Base-by-base conservation (phyloP, 495 filamentous ascomycete species). In the Cercophora sp. region DNA sequence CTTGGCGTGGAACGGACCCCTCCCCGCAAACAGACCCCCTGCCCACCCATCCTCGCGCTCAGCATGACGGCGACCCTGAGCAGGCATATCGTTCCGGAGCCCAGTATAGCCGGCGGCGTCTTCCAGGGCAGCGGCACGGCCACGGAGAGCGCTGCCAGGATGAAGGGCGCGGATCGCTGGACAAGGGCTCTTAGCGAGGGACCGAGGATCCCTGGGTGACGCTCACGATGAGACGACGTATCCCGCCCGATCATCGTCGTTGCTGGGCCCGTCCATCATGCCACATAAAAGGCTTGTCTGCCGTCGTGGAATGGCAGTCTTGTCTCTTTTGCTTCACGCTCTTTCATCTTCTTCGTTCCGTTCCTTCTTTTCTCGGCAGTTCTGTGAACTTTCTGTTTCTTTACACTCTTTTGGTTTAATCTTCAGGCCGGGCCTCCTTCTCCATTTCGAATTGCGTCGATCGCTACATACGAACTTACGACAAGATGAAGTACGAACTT, bases 401-500 rank as follows among this genome's bases (percentile, higher is more conserved):
- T 49, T 11, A 70, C 67, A 55, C 51, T 70, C 67, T 66, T 69
- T 68, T 64, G 19, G 40, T 32, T 32, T 49, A 9, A 15, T 49
- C 13, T 41, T 32, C 37, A 66, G 75, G 70, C 70, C 68, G 69
- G 62, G 48, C 69, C 69, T 71, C 54, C 45, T 45, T 61, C 60
- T 57, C 46, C 40, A 48, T 37, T 44, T 24, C 15, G 56, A 36
- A 49, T 56, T 50, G 55, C 55, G 57, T 63, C 56, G 51, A 63
- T 61, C 52, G 52, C 45, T 56, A 11, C 8, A 58, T 65, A 63
- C 31, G 49, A 20, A 23, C 23, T 59, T 58, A 66, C 63, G 59
- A 63, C 68, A 71, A 54, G 20, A 76, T 77, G 73, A 77, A 75
- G 70, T 72, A 73, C 61, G 61, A 66, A 51, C 55, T 68, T 32